Evolutionary conservation across 2,329 filamentous ascomycete species (phyloP), one percentile per base, ranked within the genome.

Genomic region (Phoma herbarum): DNA sequence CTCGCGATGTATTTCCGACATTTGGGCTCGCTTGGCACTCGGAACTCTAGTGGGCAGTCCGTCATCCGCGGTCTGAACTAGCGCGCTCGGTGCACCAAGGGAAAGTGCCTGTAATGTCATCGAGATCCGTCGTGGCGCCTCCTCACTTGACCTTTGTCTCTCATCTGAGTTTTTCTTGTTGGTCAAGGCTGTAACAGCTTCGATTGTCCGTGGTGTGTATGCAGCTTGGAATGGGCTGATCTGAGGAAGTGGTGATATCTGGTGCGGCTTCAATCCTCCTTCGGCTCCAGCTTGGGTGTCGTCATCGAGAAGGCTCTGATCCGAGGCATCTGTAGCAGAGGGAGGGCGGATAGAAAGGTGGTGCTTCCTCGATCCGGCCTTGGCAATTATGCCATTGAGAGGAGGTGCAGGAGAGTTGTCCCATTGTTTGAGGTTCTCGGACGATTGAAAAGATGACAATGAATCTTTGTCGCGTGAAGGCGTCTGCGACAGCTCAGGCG

Each of bases 1-100:
- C 11, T 76, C 72, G 28, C 66, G 67, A 37, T 71, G 64, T 4
- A 75, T 74, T n/a, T 69, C 64, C 14, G 67, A 66, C 49, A 74
- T 64, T 31, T 70, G 63, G 7, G 62, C 61, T 16, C 58, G 63
- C 45, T 67, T 69, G 57, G 56, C 44, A 42, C 44, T 62, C 2
- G 57, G 54, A 37, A 57, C 49, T 58, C 61, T 57, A 22, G 59
- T 41, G 46, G 51, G 52, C 55, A 54, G 33, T 26, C 56, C 50
- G 54, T 42, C 52, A 39, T 45, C 45, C 16, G 31, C 48, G 18
- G 37, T 20, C 33, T 54, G 48, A 43, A 53, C 52, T 29, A 52
- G 23, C n/a, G 57, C 22, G 39, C 51, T 61, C 6, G 65, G 59
- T 18, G 62, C 62, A 29, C 65, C 63, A 35, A 69, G 62, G 2